Evolutionary conservation across 148 eudicot species (phyloP), one percentile per base, ranked within the genome.

Genomic region (Camellia sinensis): DNA sequence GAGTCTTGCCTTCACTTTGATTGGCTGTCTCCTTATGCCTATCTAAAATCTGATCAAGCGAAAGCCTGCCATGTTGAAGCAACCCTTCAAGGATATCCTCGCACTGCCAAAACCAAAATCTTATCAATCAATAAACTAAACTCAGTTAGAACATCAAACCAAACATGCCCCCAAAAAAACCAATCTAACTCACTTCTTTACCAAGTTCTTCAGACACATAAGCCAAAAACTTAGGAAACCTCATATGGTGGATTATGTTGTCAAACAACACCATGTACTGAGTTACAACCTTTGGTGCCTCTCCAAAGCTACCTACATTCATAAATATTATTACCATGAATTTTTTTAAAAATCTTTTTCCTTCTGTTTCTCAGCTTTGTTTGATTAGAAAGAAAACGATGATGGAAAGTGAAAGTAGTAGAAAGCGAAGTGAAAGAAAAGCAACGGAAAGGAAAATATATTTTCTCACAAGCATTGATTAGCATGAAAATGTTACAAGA

Each of bases 31-130:
- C 80, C 79, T 84, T 83, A 54, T 85, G 75, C 70, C 94, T 90
- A 65, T 96, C 97, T 71, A 87, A 73, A 79, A 90, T 87, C 84
- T 89, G 93, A 15, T 87, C 87, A 70, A 92, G 66, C 7, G 95
- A 88, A 75, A 96, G 97, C 83, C 99, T 92, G 19, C 99, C 99
- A 83, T 96, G 98, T 77, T 91, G 92, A 84, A 96, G 85, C 87
- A 94, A 82, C 67, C 95, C 94, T 84, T 89, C 91, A 82, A 96
- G 78, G 80, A 96, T 87, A 45, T 77, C 87, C 44, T 66, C 81
- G 80, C 89, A 90, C 99, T 94, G 84, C 76, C 74, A 79, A 84
- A 81, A 7, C 69, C 48, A 60, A 82, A 37, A 21, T 12, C 61
- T n/a, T 17, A 82, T 21, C 75, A 59, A 80, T n/a, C 17, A 43